These are phyloP conservation scores for Tulasnella sp. DNA, from an alignment of 768 basidiomycete species.

Conservation along the genomic window DNA sequence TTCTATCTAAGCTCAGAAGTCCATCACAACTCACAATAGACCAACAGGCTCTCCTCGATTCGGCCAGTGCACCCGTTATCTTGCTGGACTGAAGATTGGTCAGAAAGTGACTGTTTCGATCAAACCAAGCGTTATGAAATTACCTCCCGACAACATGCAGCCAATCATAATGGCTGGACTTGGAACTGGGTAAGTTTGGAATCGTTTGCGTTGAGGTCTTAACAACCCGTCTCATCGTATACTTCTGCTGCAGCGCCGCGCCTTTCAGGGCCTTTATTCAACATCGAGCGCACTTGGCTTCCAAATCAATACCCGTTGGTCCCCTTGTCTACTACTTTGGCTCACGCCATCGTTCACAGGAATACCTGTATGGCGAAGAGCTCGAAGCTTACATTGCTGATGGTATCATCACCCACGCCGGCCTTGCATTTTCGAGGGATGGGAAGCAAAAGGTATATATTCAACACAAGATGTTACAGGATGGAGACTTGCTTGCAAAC, in stretches of 20 bases:
- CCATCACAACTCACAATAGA: not conserved
- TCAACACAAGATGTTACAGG: constrained; percentile 94
- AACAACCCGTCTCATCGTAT: not conserved
- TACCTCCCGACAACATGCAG: constrained; percentile 69
- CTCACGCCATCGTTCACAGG: constrained; percentile 85
- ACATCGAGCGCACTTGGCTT: constrained; percentile 71
- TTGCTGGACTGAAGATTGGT: constrained; percentile 67
- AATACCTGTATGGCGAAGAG: constrained; percentile 94
- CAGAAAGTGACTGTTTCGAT: constrained; percentile 94
- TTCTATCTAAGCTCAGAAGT: constrained; percentile 1
- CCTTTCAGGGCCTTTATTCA: constrained; percentile 99
- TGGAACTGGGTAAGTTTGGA: constrained; percentile 55
- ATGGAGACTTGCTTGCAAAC: constrained; percentile 59
- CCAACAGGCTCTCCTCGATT: constrained; percentile 54
- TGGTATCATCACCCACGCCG: constrained; percentile 74
- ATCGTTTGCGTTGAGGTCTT: not conserved
- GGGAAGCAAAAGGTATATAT: constrained; percentile 90
- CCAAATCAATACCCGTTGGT: constrained; percentile 68
- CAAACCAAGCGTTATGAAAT: constrained; percentile 99
- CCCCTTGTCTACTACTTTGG: constrained; percentile 98
- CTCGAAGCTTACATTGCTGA: constrained; percentile 87
- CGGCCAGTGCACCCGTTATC: constrained; percentile 95
- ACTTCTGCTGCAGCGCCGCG: constrained; percentile 40
- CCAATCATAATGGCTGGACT: constrained; percentile 98
- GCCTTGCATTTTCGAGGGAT: constrained; percentile 94